Percentiles rank a stretch among this genome's conserved stretches.
Conservation (phyloP, 805 yeast genomes). For the Candida incommunis region DNA sequence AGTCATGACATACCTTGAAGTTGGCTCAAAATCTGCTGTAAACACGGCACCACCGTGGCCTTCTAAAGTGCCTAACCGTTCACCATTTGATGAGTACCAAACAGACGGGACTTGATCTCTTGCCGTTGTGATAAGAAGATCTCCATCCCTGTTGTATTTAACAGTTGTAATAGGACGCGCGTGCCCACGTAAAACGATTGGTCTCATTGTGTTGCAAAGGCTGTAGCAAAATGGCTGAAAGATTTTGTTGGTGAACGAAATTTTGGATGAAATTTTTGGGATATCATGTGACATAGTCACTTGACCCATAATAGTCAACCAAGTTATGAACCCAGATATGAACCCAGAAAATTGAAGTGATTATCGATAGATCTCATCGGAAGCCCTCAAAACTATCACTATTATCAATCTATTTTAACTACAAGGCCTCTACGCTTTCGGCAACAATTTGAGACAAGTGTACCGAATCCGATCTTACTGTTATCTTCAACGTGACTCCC, state of each 20-base stretch:
- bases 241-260: slow-evolving; percentile 1
- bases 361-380: too few species aligned
- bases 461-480: slow-evolving; percentile 28
- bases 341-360: too few species aligned
- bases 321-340: too few species aligned
- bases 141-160: slow-evolving; percentile 92
- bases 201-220: slow-evolving; percentile 11
- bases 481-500: slow-evolving; percentile 33
- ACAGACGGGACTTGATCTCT: slow-evolving; percentile 76
- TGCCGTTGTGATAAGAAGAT: slow-evolving; percentile 78
- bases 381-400: too few species aligned
- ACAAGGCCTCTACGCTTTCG: slow-evolving; percentile 15
- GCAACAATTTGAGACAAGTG: slow-evolving; percentile 37
- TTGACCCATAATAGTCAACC: too few species aligned
- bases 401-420: not conserved
- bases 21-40: slow-evolving; percentile 75
- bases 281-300: too few species aligned
- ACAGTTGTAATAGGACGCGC: slow-evolving; percentile 97
- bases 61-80: slow-evolving; percentile 81
- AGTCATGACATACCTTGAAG: slow-evolving; percentile 59
- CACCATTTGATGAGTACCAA: slow-evolving; percentile 94
- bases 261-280: too few species aligned
- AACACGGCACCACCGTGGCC: slow-evolving; percentile 92
- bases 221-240: not conserved
- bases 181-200: slow-evolving; percentile 56